phyloP scores from a whole-genome alignment of 305 asterid genomes.

The Fraxinus paxiana region DNA sequence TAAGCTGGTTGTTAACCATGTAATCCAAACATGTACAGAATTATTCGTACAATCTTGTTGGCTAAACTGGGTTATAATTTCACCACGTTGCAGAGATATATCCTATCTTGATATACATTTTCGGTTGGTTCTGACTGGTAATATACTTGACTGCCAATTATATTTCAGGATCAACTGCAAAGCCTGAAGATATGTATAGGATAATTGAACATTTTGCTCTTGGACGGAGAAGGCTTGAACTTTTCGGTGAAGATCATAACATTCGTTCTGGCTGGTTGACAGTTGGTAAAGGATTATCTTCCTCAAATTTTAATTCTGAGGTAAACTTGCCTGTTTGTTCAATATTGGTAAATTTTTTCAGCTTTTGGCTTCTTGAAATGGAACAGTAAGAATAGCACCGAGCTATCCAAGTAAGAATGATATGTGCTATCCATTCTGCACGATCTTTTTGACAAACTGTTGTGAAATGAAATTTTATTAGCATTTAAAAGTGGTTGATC shows the following conservation, averaged over 20 bases:
- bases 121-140: conserved; percentile 17
- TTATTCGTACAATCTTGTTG: not conserved
- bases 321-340: conserved; percentile 32
- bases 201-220: conserved; percentile 97
- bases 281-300: conserved; percentile 80
- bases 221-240: conserved; percentile 98
- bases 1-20: not conserved
- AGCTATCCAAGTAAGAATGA: not conserved
- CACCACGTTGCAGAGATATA: not conserved
- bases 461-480: not conserved
- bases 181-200: conserved; percentile 97
- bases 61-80: not conserved
- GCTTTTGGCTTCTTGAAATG: not conserved
- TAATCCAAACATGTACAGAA: not conserved
- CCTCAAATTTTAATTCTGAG: conserved; percentile 86
- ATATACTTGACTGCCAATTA: conserved; percentile 23
- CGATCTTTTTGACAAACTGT: not conserved
- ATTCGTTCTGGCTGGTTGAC: conserved; percentile 99
- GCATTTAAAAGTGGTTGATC: not conserved
- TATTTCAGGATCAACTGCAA: conserved; percentile 80
- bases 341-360: not conserved
- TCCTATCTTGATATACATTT: conserved; percentile 10
- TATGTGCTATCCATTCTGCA: not conserved
- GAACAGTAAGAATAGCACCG: not conserved
- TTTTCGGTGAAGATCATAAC: conserved; percentile 96